Evolutionary conservation across 495 filamentous ascomycete species (phyloP), one percentile per base, ranked within the genome.

Genomic region (Aspergillus mulundensis): DNA sequence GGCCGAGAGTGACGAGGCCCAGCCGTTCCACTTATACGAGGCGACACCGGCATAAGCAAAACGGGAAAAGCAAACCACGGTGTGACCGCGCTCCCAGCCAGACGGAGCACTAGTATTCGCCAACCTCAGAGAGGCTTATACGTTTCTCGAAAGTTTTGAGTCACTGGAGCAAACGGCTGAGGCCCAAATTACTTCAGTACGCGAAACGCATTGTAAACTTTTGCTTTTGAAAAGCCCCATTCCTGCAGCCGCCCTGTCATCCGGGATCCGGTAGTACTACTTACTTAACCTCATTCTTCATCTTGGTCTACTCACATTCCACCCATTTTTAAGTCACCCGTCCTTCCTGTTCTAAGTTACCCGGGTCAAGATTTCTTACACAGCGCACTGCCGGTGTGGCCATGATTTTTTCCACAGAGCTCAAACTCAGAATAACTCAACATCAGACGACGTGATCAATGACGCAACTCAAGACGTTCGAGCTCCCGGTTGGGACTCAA

Each of bases 401-500:
- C 56, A 68, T 68, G 65, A 47, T 63, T 58, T 18, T 60, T 55
- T 39, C 43, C n/a, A 24, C 18, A 38, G 57, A 49, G 49, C 34
- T 41, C 23, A 49, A 48, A 49, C n/a, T 41, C 10, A 46, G 25
- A 32, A 47, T 40, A 54, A 46, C 42, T 49, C 40, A 57, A 42
- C 49, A 51, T 40, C 45, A 40, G 14, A 58, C 54, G 12, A 60
- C 51, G 36, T 54, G 44, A 63, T 63, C 63, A 65, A 77, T 77
- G 74, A 73, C 70, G 19, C 71, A 73, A 49, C 65, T 67, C 32
- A 67, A 48, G 60, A 47, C 65, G 11, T 61, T 72, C 2, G 73
- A 78, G 60, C 72, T 78, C 63, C 74, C 73, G 7, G 36, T 36
- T 53, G 72, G 70, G 57, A 65, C 70, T 63, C 69, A 70, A 46